Conservation (phyloP, 225 moss, liverwort and hornwort species). For the Sphagnum tenellum region DNA sequence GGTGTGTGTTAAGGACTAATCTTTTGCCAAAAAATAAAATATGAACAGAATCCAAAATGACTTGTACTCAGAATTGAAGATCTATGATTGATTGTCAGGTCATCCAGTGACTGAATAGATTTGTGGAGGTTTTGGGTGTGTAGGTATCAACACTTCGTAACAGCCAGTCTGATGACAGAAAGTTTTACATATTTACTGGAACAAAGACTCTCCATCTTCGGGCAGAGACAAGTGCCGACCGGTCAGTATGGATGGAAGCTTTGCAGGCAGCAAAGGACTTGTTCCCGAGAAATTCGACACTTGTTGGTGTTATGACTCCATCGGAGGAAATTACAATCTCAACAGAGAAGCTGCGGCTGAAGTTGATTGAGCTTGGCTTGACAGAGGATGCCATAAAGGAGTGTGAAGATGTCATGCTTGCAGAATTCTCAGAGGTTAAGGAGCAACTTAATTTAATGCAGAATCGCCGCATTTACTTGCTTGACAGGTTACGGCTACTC, state of each 20-base stretch:
- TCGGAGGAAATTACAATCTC: conserved; percentile 73
- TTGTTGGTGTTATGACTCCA: conserved; percentile 46
- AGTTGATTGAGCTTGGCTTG: conserved; percentile 60
- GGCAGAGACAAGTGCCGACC: conserved; percentile 78
- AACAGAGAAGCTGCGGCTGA: conserved; percentile 61
- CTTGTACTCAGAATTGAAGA: too few relatives aligned
- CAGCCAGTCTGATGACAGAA: conserved; percentile 92
- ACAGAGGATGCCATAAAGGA: conserved; percentile 68
- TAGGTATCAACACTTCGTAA: conserved; percentile 87
- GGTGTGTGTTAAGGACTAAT: too few relatives aligned
- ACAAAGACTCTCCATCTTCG: conserved; percentile 93
- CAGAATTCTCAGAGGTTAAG: conserved; percentile 74
- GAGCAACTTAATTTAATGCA: conserved; percentile 76
- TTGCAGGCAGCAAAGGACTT: conserved; percentile 74
- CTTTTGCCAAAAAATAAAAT: too few relatives aligned
- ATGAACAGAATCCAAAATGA: too few relatives aligned
- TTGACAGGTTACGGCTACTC: conserved; percentile 75
- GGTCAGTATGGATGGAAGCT: conserved; percentile 50
- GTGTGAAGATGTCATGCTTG: conserved; percentile 71
- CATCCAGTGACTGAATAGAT: neutral
- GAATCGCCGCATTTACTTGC: conserved; percentile 59
- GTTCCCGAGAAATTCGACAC: conserved; percentile 66
- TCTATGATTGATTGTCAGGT: too few relatives aligned
- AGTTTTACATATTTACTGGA: conserved; percentile 94
- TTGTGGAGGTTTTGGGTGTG: conserved; percentile 1